Conservation (phyloP, 495 filamentous ascomycete genomes). For the Glonium stellatum region DNA sequence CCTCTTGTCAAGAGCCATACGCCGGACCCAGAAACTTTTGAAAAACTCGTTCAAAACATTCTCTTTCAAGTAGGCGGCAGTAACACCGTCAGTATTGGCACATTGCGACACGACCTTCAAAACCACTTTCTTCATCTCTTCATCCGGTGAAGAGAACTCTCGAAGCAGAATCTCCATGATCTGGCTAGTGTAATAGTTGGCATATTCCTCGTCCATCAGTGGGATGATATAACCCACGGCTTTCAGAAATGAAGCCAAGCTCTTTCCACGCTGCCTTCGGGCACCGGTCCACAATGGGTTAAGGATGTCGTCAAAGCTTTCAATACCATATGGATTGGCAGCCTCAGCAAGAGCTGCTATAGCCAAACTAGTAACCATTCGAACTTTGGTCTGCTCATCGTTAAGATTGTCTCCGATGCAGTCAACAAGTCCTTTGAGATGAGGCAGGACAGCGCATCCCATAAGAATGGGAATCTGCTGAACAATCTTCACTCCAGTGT, state of each 20-base stretch:
- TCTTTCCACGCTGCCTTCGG: conserved; percentile 90
- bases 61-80: conserved; percentile 88
- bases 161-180: conserved; percentile 98
- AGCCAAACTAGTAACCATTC: conserved; percentile 89
- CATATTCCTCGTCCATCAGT: conserved; percentile 98
- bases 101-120: conserved; percentile 98
- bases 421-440: conserved; percentile 92
- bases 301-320: conserved; percentile 95
- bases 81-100: conserved; percentile 88
- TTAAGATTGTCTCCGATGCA: conserved; percentile 93
- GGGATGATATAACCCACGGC: conserved; percentile 98
- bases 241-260: conserved; percentile 91
- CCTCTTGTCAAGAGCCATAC: conserved; percentile 93
- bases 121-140: conserved; percentile 99
- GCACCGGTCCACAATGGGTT: conserved; percentile 97
- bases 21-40: conserved; percentile 96
- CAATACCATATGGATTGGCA: conserved; percentile 96
- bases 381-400: conserved; percentile 95
- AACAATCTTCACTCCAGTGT: conserved; percentile 99
- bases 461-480: conserved; percentile 99
- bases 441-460: conserved; percentile 94
- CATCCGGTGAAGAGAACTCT: conserved; percentile 93
- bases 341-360: conserved; percentile 96
- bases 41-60: conserved; percentile 94
- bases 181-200: conserved; percentile 96